These are phyloP conservation scores for Boletus sp. DNA, from an alignment of 1,284 basidiomycete species.

Conservation along the genomic window DNA sequence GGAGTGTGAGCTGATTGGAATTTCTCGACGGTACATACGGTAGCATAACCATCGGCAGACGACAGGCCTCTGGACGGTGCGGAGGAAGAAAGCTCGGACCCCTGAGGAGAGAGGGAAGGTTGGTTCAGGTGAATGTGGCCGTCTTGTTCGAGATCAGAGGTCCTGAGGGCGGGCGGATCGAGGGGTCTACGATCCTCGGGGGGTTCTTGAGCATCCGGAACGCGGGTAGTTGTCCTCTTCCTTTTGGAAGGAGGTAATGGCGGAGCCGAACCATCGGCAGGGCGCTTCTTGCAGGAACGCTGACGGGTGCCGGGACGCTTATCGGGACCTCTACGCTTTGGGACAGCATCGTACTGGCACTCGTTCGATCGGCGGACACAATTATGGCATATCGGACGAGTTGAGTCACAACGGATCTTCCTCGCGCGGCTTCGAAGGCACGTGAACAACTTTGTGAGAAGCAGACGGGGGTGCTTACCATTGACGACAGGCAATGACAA, in stretches of 20 bases:
- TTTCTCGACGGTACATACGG: slow-evolving; percentile 19
- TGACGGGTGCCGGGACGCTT: slow-evolving; percentile 77
- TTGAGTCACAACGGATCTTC: slow-evolving; percentile 82
- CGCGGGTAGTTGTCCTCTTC: slow-evolving; percentile 43
- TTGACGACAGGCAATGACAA: slow-evolving; percentile 67
- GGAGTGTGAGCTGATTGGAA: neutral
- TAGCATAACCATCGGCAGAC: slow-evolving; percentile 25
- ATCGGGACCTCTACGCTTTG: slow-evolving; percentile 77
- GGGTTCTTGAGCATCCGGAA: slow-evolving; percentile 33
- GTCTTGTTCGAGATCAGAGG: slow-evolving; percentile 30
- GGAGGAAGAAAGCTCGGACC: slow-evolving; percentile 31
- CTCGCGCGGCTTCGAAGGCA: slow-evolving; percentile 57
- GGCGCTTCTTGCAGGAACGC: slow-evolving; percentile 74
- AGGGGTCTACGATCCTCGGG: slow-evolving; percentile 29
- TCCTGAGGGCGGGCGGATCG: slow-evolving; percentile 27
- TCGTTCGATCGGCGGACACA: slow-evolving; percentile 69
- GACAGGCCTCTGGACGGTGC: slow-evolving; percentile 26
- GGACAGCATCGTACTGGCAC: slow-evolving; percentile 73
- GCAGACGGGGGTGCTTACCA: slow-evolving; percentile 42
- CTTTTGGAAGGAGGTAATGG: slow-evolving; percentile 52
- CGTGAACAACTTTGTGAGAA: slow-evolving; percentile 35
- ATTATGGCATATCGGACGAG: slow-evolving; percentile 72
- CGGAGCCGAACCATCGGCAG: slow-evolving; percentile 50
- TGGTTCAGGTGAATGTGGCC: slow-evolving; percentile 26
- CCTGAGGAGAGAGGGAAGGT: slow-evolving; percentile 32